Evolutionary conservation across 1,139 yeast genomes (phyloP).

Genomic region (Geotrichum siamense): DNA sequence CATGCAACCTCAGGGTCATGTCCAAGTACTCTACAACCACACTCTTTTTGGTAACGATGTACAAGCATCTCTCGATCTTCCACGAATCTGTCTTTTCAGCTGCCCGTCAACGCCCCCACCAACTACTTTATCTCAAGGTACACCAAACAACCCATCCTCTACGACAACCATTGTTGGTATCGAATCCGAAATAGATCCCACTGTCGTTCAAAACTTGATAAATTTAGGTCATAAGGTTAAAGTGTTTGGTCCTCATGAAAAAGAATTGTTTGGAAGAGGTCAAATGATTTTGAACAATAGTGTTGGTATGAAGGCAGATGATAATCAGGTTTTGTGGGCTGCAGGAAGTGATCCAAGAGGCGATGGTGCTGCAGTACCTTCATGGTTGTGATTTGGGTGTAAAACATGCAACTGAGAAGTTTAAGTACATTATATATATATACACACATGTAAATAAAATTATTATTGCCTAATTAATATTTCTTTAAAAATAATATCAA

Average conservation of each 20-base stretch:
- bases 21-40: conserved; percentile 67
- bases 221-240: conserved; percentile 53
- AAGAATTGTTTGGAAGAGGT: conserved; percentile 25
- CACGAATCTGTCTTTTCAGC: conserved; percentile 59
- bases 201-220: conserved; percentile 41
- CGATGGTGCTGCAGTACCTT: conserved; percentile 70
- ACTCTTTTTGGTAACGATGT: conserved; percentile 58
- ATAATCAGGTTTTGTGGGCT: conserved; percentile 50
- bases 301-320: conserved; percentile 44
- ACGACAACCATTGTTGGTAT: conserved; percentile 50
- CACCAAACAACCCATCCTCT: conserved; percentile 62
- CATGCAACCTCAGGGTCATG: conserved; percentile 83
- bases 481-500: too few species aligned
- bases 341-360: conserved; percentile 75
- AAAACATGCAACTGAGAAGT: too few species aligned
- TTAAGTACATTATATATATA: too few species aligned
- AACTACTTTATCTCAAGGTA: conserved; percentile 41
- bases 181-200: conserved; percentile 54
- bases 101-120: conserved; percentile 31
- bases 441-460: too few species aligned
- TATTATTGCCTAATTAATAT: too few species aligned
- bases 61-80: conserved; percentile 70
- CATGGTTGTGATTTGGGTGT: too few species aligned
- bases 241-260: conserved; percentile 40
- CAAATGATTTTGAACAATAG: conserved; percentile 36